These are phyloP conservation scores for Sclerotinia minor DNA, from an alignment of 2,329 filamentous ascomycete species.

Conservation along the genomic window DNA sequence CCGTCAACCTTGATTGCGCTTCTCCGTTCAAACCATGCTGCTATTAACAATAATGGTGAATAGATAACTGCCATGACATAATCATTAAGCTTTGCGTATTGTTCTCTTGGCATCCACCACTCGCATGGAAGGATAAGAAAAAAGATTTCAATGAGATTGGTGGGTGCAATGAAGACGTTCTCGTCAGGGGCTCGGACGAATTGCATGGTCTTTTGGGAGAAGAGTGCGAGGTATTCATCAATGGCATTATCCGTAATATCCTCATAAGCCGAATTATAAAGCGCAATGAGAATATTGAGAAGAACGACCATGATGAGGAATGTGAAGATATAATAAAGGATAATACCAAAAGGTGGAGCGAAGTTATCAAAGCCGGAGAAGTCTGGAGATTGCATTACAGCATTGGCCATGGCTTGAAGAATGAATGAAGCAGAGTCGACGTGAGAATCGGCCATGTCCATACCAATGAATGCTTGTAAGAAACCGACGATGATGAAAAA, in stretches of 20 bases:
- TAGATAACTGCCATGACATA: constrained; percentile 85
- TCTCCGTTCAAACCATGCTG: constrained; percentile 69
- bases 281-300: constrained; percentile 92
- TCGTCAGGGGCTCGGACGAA: constrained; percentile 96
- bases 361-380: constrained; percentile 88
- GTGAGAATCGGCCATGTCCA: constrained; percentile 79
- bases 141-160: constrained; percentile 90
- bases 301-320: constrained; percentile 95
- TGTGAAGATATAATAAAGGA: constrained; percentile 96
- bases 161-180: constrained; percentile 95
- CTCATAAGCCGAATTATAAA: constrained; percentile 96
- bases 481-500: constrained; percentile 83
- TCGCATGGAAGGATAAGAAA: constrained; percentile 78
- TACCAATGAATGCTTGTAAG: constrained; percentile 88
- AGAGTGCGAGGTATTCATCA: constrained; percentile 93
- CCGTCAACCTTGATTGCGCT: constrained; percentile 65
- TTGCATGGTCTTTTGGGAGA: constrained; percentile 91
- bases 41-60: constrained; percentile 76
- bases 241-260: constrained; percentile 80
- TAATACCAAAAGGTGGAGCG: constrained; percentile 86
- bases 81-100: constrained; percentile 83
- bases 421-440: constrained; percentile 70
- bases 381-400: constrained; percentile 87
- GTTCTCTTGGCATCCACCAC: constrained; percentile 83
- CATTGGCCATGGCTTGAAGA: constrained; percentile 80